Conservation (phyloP, 164 flowering plant genomes). For the Sedum album region DNA sequence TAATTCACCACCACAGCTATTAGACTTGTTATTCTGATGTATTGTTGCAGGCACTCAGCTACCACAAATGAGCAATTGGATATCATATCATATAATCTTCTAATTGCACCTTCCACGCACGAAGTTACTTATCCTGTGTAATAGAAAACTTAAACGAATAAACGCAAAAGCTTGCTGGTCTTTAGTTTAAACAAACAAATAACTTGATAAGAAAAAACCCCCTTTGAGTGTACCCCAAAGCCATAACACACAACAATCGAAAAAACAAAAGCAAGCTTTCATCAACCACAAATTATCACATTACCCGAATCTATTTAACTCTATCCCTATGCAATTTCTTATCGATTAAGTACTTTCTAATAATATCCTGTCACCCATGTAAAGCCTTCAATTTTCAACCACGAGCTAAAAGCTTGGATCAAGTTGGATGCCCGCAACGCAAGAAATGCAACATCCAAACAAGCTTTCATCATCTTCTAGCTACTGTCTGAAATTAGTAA, state of each 20-base stretch:
- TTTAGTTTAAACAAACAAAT: too few relatives aligned
- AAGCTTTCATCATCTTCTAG: constrained; percentile 1
- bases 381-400: too few relatives aligned
- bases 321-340: too few relatives aligned
- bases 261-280: not conserved
- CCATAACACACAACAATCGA: not conserved
- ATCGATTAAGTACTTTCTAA: too few relatives aligned
- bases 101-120: not conserved
- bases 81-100: not conserved
- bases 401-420: too few relatives aligned
- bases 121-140: not conserved
- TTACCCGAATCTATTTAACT: too few relatives aligned
- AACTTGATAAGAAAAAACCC: not conserved
- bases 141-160: too few relatives aligned
- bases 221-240: not conserved
- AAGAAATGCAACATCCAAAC: not conserved
- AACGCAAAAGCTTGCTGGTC: not conserved
- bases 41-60: constrained; percentile 4
- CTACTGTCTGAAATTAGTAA: not conserved
- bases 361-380: too few relatives aligned
- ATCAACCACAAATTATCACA: too few relatives aligned
- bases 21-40: not conserved
- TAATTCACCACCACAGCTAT: not conserved
- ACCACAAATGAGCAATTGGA: not conserved
- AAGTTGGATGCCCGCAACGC: not conserved